Percentiles rank a stretch among this genome's conserved stretches.
Conservation (phyloP, 129 eudicot species). For the Heracleum sosnowskyi region DNA sequence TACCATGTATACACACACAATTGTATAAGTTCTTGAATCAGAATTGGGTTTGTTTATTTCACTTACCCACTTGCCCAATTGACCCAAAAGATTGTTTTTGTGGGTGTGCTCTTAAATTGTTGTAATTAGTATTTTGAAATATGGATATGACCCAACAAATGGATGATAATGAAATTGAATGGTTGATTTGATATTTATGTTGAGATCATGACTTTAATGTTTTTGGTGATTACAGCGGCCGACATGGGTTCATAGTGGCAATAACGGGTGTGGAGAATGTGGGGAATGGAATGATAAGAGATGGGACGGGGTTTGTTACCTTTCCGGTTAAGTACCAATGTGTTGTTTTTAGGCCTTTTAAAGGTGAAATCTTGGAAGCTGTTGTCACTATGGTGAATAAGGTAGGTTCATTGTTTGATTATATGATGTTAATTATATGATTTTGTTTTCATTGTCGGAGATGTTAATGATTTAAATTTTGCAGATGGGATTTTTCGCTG, state of each 20-base stretch:
- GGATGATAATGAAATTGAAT: background rate
- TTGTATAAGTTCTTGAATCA: background rate
- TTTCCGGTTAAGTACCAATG: conserved; percentile 88
- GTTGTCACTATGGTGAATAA: conserved; percentile 97
- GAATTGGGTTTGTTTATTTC: no score
- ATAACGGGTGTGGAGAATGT: conserved; percentile 79
- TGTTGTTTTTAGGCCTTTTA: conserved; percentile 89
- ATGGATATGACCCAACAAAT: background rate
- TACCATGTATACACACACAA: no score
- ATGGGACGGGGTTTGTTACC: conserved; percentile 91
- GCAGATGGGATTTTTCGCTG: conserved; percentile 99
- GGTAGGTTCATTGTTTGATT: conserved; percentile 27
- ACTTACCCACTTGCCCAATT: no score
- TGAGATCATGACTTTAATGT: background rate
- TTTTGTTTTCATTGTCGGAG: background rate
- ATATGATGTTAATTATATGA: background rate
- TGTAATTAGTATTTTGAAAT: background rate
- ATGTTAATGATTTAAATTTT: background rate
- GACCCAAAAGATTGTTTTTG: background rate
- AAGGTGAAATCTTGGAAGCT: conserved; percentile 95
- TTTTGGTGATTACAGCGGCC: conserved; percentile 42
- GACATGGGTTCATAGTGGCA: conserved; percentile 95
- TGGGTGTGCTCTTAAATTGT: background rate
- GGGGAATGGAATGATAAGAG: conserved; percentile 86
- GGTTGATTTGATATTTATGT: background rate